Conservation (phyloP, 2,329 filamentous ascomycete species). For the Ceratocystis alfenasii region DNA sequence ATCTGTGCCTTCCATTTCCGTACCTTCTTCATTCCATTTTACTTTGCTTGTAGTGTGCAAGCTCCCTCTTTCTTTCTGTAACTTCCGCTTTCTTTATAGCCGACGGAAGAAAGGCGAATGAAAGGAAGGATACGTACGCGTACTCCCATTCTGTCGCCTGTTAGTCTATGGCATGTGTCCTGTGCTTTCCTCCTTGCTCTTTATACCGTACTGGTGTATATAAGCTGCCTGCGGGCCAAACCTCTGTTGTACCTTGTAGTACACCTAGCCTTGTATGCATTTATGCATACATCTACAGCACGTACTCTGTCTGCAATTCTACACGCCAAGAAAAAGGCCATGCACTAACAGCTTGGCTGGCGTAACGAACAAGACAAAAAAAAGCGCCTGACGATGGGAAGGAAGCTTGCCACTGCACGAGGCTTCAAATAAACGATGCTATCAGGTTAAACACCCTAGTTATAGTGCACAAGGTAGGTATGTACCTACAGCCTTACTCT, state of each 20-base stretch:
- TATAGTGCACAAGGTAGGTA: not conserved
- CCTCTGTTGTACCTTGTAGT: not conserved
- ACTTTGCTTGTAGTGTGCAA: not conserved
- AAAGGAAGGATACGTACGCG: not conserved
- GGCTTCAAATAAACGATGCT: not conserved
- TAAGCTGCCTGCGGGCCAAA: not conserved
- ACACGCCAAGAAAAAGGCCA: not conserved
- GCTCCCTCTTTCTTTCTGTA: not conserved
- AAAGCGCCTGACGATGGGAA: not conserved
- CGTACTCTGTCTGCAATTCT: not conserved
- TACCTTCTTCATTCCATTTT: not conserved
- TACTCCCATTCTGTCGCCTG: not conserved
- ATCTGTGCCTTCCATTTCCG: constrained; percentile 3
- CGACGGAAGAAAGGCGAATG: not conserved
- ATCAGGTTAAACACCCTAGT: not conserved
- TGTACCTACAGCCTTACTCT: not conserved
- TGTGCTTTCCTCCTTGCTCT: not conserved
- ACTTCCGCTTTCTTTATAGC: not conserved
- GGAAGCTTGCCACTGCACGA: constrained; percentile 5
- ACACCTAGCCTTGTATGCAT: not conserved
- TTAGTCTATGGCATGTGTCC: not conserved
- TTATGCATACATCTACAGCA: not conserved
- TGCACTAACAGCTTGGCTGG: not conserved
- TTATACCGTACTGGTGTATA: not conserved
- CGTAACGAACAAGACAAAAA: not conserved